These are phyloP conservation scores for Trichoderma harzianum DNA, from an alignment of 2,329 filamentous ascomycete genomes.

Conservation along the genomic window DNA sequence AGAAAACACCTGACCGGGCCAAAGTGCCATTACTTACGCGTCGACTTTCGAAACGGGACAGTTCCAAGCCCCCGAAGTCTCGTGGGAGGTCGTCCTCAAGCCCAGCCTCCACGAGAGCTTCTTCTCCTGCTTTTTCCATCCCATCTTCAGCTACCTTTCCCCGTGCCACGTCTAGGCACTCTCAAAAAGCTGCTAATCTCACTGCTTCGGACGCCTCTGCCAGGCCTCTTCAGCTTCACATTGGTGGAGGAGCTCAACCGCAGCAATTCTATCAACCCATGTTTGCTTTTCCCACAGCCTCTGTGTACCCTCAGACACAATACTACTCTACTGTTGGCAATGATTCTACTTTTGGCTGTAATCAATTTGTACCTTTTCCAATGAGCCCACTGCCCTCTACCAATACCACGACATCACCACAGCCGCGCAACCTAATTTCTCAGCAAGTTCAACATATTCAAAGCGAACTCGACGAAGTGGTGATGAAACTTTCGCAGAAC, in stretches of 20 bases:
- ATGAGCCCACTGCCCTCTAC: neutral
- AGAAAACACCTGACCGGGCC: neutral
- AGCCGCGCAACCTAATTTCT: neutral
- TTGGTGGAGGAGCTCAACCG: neutral
- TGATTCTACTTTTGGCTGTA: neutral
- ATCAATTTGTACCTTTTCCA: neutral
- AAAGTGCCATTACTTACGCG: neutral
- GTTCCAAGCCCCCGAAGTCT: neutral
- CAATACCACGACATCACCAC: neutral
- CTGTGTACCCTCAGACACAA: neutral
- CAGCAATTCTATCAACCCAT: conserved; percentile 12
- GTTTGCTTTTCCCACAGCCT: conserved; percentile 15
- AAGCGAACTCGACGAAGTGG: conserved; percentile 27
- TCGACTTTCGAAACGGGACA: neutral
- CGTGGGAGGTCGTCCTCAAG: conserved; percentile 6
- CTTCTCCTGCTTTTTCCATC: conserved; percentile 2
- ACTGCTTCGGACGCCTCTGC: neutral
- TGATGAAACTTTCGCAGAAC: conserved; percentile 24
- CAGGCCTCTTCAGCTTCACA: neutral
- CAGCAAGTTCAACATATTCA: conserved; percentile 29
- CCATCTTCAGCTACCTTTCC: conserved; percentile 18
- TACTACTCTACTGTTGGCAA: neutral
- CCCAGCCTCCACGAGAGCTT: neutral
- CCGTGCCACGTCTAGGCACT: neutral
- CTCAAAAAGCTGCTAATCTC: neutral